Evolutionary conservation across 2,329 filamentous ascomycete genomes (phyloP).

Genomic region (Bipolaris cookei): DNA sequence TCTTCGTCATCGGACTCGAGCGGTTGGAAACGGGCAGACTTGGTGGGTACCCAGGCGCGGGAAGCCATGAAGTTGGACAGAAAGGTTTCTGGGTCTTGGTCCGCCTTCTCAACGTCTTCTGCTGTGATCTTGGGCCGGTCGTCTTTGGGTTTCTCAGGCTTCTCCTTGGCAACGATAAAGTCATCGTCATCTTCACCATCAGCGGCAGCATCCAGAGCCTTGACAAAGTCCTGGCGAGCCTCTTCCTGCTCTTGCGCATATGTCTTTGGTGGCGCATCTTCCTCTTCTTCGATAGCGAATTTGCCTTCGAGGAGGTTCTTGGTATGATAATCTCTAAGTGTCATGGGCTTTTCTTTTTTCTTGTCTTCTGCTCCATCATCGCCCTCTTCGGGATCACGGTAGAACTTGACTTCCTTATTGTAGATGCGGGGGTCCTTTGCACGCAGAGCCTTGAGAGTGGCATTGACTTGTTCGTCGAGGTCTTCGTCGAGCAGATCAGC

Average conservation of each 20-base stretch:
- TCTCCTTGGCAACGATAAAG: slow-evolving; percentile 76
- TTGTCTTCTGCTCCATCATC: slow-evolving; percentile 42
- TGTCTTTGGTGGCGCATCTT: slow-evolving; percentile 66
- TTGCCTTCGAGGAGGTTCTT: slow-evolving; percentile 82
- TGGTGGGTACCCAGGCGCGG: slow-evolving; percentile 82
- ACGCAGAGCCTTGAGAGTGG: slow-evolving; percentile 84
- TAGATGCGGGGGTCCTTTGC: slow-evolving; percentile 92
- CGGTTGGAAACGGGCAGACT: slow-evolving; percentile 72
- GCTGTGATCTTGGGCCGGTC: slow-evolving; percentile 52
- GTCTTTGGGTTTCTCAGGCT: slow-evolving; percentile 42
- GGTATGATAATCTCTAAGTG: slow-evolving; percentile 87
- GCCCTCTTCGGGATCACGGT: slow-evolving; percentile 67
- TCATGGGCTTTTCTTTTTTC: slow-evolving; percentile 81
- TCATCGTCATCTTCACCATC: slow-evolving; percentile 67
- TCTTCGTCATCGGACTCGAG: slow-evolving; percentile 93
- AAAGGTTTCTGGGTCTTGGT: slow-evolving; percentile 89
- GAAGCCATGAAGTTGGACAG: slow-evolving; percentile 95
- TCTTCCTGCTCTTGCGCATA: slow-evolving; percentile 89
- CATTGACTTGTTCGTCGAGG: slow-evolving; percentile 85
- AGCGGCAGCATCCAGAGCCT: slow-evolving; percentile 74
- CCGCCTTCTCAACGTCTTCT: slow-evolving; percentile 71
- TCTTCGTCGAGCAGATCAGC: slow-evolving; percentile 85
- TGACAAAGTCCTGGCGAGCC: slow-evolving; percentile 77
- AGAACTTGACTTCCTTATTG: slow-evolving; percentile 80
- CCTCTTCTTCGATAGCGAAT: slow-evolving; percentile 62